phyloP scores from a whole-genome alignment of 306 rosid genomes.

The Cajanus cajan region DNA sequence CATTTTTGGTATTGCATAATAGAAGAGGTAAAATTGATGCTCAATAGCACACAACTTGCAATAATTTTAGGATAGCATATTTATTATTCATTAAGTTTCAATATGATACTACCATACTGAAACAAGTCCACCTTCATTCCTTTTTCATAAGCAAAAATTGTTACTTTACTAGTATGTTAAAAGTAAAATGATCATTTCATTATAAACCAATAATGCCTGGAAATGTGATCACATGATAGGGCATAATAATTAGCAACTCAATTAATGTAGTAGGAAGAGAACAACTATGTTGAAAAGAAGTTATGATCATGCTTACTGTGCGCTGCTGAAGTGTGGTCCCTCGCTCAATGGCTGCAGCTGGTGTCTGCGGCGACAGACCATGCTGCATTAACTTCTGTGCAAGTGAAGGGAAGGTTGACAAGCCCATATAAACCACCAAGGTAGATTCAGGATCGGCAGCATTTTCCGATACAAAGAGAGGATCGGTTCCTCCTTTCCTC shows the following conservation, averaged over 20 bases:
- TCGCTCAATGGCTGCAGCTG: constrained; percentile 91
- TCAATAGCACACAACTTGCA: neutral
- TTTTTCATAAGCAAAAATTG: neutral
- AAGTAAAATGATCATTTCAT: neutral
- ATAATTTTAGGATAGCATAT: neutral
- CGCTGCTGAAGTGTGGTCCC: constrained; percentile 93
- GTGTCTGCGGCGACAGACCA: constrained; percentile 78
- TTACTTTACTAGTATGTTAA: neutral
- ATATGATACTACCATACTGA: neutral
- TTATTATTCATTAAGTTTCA: neutral
- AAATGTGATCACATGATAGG: neutral
- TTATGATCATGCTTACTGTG: constrained; percentile 47
- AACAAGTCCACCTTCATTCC: neutral
- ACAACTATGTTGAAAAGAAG: neutral
- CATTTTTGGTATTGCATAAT: neutral
- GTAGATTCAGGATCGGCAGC: constrained; percentile 89
- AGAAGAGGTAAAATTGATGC: neutral
- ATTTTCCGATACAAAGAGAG: constrained; percentile 85
- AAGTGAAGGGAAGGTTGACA: constrained; percentile 87
- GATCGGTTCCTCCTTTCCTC: constrained; percentile 89
- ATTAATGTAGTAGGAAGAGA: neutral
- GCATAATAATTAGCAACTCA: neutral
- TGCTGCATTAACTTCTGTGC: constrained; percentile 75
- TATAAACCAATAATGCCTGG: neutral
- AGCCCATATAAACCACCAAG: constrained; percentile 93